Conservation (phyloP, 495 filamentous ascomycete species). For the Annulohypoxylon bovei region DNA sequence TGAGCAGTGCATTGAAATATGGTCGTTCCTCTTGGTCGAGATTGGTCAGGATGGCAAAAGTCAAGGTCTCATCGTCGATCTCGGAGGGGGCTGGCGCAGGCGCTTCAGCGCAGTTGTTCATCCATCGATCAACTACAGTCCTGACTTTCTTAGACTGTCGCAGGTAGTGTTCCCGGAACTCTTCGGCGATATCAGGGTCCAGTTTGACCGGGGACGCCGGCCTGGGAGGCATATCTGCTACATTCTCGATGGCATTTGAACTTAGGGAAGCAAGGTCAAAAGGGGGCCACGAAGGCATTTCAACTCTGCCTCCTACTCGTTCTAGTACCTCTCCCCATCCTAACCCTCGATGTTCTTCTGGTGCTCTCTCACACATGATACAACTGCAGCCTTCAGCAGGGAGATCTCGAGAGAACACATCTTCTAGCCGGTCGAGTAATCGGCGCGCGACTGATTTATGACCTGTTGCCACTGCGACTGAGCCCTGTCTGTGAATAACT, state of each 20-base stretch:
- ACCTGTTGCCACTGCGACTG: conserved; percentile 93
- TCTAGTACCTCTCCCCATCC: conserved; percentile 98
- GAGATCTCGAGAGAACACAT: conserved; percentile 92
- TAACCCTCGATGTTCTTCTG: conserved; percentile 72
- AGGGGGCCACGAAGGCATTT: conserved; percentile 87
- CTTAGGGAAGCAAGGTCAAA: conserved; percentile 77
- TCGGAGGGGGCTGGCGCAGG: conserved; percentile 79
- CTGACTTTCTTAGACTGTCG: conserved; percentile 89
- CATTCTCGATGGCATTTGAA: conserved; percentile 60
- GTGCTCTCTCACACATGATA: conserved; percentile 74
- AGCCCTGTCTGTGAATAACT: conserved; percentile 84
- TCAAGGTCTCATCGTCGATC: conserved; percentile 90
- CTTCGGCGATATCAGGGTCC: conserved; percentile 90
- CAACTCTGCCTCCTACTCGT: conserved; percentile 84
- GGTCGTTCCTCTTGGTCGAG: conserved; percentile 78
- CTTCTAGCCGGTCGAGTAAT: conserved; percentile 89
- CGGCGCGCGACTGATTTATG: conserved; percentile 94
- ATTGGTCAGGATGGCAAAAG: conserved; percentile 91
- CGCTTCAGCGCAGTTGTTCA: conserved; percentile 75
- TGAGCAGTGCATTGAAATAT: conserved; percentile 79
- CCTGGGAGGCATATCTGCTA: conserved; percentile 54
- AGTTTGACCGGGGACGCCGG: conserved; percentile 78
- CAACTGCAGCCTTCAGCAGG: conserved; percentile 82
- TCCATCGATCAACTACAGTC: conserved; percentile 84
- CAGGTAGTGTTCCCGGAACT: conserved; percentile 88